Conservation (phyloP, 2,329 filamentous ascomycete species). For the Helminthosporium solani region DNA sequence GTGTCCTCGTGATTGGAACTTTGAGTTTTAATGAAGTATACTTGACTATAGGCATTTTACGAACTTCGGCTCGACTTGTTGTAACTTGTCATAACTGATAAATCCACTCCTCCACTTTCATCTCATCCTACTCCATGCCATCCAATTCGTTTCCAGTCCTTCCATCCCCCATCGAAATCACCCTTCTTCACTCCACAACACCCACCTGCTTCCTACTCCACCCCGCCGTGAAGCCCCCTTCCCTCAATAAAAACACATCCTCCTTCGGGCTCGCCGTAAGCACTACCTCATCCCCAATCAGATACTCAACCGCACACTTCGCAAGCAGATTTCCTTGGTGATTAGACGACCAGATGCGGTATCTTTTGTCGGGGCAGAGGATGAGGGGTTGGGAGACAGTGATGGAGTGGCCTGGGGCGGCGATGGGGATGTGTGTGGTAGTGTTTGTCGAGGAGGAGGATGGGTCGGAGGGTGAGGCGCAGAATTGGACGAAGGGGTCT, state of each 20-base stretch:
- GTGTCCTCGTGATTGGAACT: no score
- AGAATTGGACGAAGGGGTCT: conserved; percentile 21
- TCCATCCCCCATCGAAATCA: no score
- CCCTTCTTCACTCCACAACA: no score
- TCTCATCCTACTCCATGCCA: no score
- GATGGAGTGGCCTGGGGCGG: conserved; percentile 19
- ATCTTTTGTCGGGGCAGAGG: conserved; percentile 27
- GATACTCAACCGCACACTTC: conserved; percentile 20
- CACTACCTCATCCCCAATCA: conserved; percentile 16
- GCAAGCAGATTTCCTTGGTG: conserved; percentile 18
- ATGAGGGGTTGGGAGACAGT: conserved; percentile 28
- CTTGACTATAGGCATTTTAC: no score
- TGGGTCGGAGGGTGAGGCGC: conserved; percentile 4
- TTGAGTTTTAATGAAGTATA: no score
- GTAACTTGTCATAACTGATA: no score
- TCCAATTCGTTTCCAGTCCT: no score
- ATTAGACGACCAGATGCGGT: conserved; percentile 16
- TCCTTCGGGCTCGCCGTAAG: conserved; percentile 19
- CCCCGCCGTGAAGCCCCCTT: conserved; percentile 21
- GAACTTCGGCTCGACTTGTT: no score
- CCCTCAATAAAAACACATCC: conserved; percentile 13
- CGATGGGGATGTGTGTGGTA: conserved; percentile 24
- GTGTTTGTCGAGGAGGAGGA: conserved; percentile 7
- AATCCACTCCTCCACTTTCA: no score
- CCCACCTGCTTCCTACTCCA: conserved; percentile 6